phyloP scores from a whole-genome alignment of 345 rosid genomes.

The Erucastrum elatum region DNA sequence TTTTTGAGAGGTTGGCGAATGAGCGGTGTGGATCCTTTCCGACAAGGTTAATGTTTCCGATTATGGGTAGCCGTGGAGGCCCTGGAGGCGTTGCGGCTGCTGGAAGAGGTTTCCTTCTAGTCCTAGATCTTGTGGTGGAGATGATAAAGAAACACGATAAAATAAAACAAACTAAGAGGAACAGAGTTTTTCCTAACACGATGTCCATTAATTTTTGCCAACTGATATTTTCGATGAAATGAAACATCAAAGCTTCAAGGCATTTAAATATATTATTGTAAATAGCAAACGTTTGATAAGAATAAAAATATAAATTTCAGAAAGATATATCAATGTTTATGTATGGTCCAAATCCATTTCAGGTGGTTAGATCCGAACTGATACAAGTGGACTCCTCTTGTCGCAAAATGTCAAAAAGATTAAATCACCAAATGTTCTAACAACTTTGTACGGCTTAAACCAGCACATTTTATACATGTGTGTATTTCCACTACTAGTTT shows the following conservation, averaged over 20 bases:
- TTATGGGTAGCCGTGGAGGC: slow-evolving; percentile 39
- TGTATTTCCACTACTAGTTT: background rate
- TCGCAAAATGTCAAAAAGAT: background rate
- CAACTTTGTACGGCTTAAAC: background rate
- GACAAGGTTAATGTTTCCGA: slow-evolving; percentile 48
- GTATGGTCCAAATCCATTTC: background rate
- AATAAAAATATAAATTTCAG: background rate
- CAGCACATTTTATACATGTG: background rate
- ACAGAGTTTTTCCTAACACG: background rate
- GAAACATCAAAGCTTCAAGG: background rate
- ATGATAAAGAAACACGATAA: slow-evolving; percentile 19
- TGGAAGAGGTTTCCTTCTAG: background rate
- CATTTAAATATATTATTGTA: background rate
- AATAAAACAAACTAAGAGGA: slow-evolving; percentile 13
- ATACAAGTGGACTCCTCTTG: background rate
- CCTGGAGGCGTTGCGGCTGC: slow-evolving; percentile 25
- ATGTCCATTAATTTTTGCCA: slow-evolving; percentile 3
- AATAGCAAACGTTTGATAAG: background rate
- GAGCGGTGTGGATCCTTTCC: slow-evolving; percentile 42
- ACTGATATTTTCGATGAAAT: background rate
- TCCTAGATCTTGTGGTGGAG: background rate
- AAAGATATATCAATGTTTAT: background rate
- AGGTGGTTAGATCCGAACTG: background rate
- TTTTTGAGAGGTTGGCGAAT: slow-evolving; percentile 43
- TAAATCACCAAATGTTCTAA: background rate